phyloP scores from a whole-genome alignment of 352 stramenopile species.

The Pythium guiyangense region DNA sequence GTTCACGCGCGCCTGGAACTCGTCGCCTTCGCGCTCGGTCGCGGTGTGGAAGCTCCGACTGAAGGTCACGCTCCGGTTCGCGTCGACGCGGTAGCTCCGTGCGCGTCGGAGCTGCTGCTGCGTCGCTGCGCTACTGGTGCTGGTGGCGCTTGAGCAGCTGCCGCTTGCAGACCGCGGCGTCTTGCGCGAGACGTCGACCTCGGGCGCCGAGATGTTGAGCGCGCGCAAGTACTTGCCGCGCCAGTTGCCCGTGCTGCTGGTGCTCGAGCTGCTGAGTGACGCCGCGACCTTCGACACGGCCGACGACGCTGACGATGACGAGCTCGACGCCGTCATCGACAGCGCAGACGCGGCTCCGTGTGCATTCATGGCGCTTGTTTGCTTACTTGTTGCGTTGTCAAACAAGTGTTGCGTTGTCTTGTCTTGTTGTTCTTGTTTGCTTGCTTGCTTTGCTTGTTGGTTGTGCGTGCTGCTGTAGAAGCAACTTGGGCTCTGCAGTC shows the following conservation, averaged over 20 bases:
- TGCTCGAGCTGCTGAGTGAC: constrained; percentile 3
- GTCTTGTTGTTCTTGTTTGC: too few relatives aligned
- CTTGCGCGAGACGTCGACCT: constrained; percentile 17
- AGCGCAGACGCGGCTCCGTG: background rate
- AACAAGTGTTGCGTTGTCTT: too few relatives aligned
- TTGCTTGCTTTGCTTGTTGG: too few relatives aligned
- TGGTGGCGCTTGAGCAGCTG: background rate
- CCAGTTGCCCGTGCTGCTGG: constrained; percentile 37
- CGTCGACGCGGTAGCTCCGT: constrained; percentile 3
- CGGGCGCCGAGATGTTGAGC: constrained; percentile 66
- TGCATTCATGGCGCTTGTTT: background rate
- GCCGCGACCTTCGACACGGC: background rate
- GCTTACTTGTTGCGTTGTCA: too few relatives aligned
- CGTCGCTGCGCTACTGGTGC: constrained; percentile 10
- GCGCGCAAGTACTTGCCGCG: constrained; percentile 70
- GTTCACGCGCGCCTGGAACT: constrained; percentile 19
- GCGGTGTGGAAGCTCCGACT: constrained; percentile 24
- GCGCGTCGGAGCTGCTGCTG: constrained; percentile 25
- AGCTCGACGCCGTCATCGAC: background rate
- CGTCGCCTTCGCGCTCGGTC: constrained; percentile 17
- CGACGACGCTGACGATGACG: background rate
- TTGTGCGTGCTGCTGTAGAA: too few relatives aligned
- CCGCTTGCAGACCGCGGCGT: background rate
- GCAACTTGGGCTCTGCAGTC: too few relatives aligned
- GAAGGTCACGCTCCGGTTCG: constrained; percentile 5